phyloP scores from a whole-genome alignment of 176 grass and related monocot genomes.

The Musa acuminata region DNA sequence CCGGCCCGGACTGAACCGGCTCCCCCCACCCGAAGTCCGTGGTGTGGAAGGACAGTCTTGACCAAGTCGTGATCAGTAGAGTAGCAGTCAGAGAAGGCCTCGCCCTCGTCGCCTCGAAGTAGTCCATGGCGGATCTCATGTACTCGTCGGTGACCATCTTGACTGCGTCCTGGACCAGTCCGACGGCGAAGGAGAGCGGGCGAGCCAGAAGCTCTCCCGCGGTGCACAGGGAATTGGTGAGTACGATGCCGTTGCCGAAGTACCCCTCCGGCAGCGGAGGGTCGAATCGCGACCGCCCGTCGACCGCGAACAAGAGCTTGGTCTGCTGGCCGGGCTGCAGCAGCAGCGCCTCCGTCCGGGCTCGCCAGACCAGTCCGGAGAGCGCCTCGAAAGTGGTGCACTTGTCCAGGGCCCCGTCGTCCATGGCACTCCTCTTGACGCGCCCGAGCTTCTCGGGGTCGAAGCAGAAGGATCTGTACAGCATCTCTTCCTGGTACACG shows the following conservation, averaged over 20 bases:
- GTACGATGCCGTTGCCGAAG: constrained; percentile 85
- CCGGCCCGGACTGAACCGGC: constrained; percentile 66
- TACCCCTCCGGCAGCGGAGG: constrained; percentile 55
- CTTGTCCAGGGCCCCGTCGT: constrained; percentile 23
- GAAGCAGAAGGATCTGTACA: constrained; percentile 75
- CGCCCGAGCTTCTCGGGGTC: constrained; percentile 50
- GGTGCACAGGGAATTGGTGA: constrained; percentile 46
- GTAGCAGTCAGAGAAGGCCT: constrained; percentile 74
- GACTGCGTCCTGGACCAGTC: constrained; percentile 55
- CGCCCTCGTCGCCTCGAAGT: constrained; percentile 70
- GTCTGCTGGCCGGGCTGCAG: constrained; percentile 50
- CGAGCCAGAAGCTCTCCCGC: constrained; percentile 41
- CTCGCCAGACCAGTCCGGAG: constrained; percentile 63
- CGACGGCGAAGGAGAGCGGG: constrained; percentile 43
- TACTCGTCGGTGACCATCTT: constrained; percentile 71
- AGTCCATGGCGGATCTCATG: constrained; percentile 87
- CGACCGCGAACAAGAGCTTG: constrained; percentile 91
- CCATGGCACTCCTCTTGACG: constrained; percentile 37
- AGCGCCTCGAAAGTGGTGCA: constrained; percentile 92
- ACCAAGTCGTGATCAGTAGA: constrained; percentile 90
- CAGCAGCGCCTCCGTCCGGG: constrained; percentile 52
- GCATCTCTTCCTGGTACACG: constrained; percentile 44
- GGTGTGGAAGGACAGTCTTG: constrained; percentile 56
- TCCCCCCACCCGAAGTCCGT: constrained; percentile 87
- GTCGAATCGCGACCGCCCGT: constrained; percentile 50